A percentile compares a stretch with the other conserved stretches of the same genome.
phyloP scores from a whole-genome alignment of 148 eudicot species.

The Rhododendron molle region DNA sequence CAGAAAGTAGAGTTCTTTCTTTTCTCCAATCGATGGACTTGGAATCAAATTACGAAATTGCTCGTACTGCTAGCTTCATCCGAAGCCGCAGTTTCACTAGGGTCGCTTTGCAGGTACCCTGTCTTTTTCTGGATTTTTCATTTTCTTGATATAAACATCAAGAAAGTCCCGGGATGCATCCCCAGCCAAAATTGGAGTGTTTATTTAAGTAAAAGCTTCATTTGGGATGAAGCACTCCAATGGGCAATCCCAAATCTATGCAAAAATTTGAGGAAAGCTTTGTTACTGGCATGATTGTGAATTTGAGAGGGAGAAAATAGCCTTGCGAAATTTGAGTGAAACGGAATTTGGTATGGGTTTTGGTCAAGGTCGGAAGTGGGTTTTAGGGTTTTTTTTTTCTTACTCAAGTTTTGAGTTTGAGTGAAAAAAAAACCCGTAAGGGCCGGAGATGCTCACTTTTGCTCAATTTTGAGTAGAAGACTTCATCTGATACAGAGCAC shows the following conservation, averaged over 20 bases:
- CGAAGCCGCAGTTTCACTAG: conserved; percentile 40
- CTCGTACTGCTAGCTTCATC: conserved; percentile 56
- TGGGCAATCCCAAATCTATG: no score
- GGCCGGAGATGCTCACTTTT: background rate
- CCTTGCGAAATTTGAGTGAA: background rate
- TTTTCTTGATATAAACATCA: no score
- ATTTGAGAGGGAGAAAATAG: background rate
- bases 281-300: background rate
- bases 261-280: background rate
- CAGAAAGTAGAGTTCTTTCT: background rate
- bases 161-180: background rate
- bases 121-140: background rate
- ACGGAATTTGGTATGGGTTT: background rate
- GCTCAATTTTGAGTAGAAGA: background rate
- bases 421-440: background rate
- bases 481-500: background rate
- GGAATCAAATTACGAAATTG: conserved; percentile 53
- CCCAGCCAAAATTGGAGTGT: background rate
- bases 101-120: conserved; percentile 44
- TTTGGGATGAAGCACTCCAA: no score
- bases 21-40: conserved; percentile 41
- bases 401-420: background rate
- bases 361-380: background rate
- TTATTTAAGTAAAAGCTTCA: no score
- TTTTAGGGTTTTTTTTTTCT: no score